phyloP scores from a whole-genome alignment of 257 asterid genomes.

The Solanum corneliomulleri region DNA sequence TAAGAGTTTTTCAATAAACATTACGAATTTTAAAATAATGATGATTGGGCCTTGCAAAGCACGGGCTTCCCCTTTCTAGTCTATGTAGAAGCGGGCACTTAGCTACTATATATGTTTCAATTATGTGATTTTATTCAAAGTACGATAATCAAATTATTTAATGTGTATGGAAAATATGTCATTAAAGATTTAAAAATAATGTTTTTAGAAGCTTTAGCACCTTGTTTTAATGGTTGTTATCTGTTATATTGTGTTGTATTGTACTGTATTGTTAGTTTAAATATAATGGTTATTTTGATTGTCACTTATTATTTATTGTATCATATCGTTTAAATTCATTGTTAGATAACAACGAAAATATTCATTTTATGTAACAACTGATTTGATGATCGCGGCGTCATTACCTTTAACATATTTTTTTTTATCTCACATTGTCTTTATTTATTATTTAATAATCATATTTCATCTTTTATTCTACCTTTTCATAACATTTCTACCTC shows the following conservation, averaged over 20 bases:
- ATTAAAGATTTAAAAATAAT: neutral
- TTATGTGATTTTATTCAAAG: neutral
- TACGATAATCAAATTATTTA: neutral
- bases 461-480: too few species aligned
- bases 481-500: neutral
- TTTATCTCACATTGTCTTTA: neutral
- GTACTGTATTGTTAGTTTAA: too few species aligned
- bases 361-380: neutral
- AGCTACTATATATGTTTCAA: neutral
- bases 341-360: neutral
- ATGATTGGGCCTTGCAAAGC: too few species aligned
- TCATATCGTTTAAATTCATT: neutral
- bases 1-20: too few species aligned
- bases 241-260: neutral
- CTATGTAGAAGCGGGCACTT: neutral
- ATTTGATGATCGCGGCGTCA: neutral
- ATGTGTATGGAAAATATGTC: neutral
- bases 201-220: neutral
- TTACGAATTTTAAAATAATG: too few species aligned
- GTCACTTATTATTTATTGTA: too few species aligned
- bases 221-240: neutral
- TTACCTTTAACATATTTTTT: too few species aligned
- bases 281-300: neutral
- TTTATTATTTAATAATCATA: too few species aligned
- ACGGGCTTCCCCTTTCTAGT: too few species aligned